Conservation (phyloP, 2,329 filamentous ascomycete genomes). For the Ophiostoma himal-ulmi region DNA sequence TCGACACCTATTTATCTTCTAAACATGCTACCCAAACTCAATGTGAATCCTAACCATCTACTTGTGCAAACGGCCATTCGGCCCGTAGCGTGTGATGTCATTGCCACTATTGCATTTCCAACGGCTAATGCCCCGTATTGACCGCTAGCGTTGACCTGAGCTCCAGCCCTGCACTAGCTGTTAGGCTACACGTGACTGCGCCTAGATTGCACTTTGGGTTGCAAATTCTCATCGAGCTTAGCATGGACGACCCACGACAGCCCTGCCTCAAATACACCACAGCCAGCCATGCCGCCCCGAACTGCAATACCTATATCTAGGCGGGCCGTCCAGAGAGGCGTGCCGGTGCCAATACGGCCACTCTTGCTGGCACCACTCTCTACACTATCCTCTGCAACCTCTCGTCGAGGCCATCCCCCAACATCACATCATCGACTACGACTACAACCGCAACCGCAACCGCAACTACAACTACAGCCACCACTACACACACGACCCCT, state of each 20-base stretch:
- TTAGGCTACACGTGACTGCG: not conserved
- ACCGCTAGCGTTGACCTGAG: not conserved
- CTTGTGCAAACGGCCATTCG: not conserved
- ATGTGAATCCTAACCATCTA: not conserved
- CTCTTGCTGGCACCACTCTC: not conserved
- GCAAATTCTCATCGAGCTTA: not conserved
- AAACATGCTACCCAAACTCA: too few relatives aligned
- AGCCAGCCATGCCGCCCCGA: not conserved
- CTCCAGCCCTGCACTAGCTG: too few relatives aligned
- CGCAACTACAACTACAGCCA: not conserved
- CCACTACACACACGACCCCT: not conserved
- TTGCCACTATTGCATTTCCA: not conserved
- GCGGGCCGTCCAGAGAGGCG: too few relatives aligned
- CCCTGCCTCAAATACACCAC: not conserved
- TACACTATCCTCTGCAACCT: not conserved
- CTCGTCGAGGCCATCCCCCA: not conserved
- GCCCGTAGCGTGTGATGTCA: not conserved
- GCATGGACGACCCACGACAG: too few relatives aligned
- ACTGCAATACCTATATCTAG: not conserved
- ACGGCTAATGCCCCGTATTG: not conserved
- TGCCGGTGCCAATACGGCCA: too few relatives aligned
- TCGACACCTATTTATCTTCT: too few relatives aligned
- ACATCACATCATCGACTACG: not conserved
- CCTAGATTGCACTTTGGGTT: not conserved
- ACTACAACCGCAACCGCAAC: not conserved